These are phyloP conservation scores for Pythium coloratum DNA, from an alignment of 352 stramenopile species.

Conservation along the genomic window DNA sequence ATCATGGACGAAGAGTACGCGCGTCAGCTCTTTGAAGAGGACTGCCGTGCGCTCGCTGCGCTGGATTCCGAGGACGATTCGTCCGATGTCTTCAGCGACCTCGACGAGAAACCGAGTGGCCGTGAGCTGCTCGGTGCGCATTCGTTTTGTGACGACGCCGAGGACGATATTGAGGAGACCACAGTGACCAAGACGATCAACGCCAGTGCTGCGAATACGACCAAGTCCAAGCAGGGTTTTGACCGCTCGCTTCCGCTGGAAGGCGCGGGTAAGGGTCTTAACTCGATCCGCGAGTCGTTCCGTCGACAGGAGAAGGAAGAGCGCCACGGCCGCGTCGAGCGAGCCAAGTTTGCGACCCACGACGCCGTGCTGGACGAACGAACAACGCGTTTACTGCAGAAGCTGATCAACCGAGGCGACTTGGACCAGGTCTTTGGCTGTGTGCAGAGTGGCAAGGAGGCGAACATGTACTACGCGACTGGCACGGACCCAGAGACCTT, in stretches of 20 bases:
- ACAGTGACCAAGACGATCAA: background rate
- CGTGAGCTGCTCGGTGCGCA: conserved; percentile 45
- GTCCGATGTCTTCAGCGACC: conserved; percentile 22
- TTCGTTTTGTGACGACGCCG: conserved; percentile 10
- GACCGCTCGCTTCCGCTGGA: conserved; percentile 37
- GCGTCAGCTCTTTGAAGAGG: conserved; percentile 60
- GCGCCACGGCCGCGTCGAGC: conserved; percentile 60
- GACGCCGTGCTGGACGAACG: conserved; percentile 77
- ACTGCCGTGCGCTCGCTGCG: conserved; percentile 39
- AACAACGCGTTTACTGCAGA: conserved; percentile 42
- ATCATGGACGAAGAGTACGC: conserved; percentile 76
- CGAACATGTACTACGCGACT: conserved; percentile 74
- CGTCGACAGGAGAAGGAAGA: conserved; percentile 54
- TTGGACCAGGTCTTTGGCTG: conserved; percentile 74
- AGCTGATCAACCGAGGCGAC: conserved; percentile 40
- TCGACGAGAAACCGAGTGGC: conserved; percentile 32
- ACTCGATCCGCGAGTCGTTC: conserved; percentile 54
- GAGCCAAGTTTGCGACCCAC: conserved; percentile 54
- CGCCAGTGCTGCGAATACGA: background rate
- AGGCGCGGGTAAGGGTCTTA: conserved; percentile 42
- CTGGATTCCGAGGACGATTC: conserved; percentile 43
- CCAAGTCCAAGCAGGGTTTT: conserved; percentile 21
- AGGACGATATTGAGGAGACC: conserved; percentile 6
- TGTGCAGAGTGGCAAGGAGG: conserved; percentile 83
- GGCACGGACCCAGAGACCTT: conserved; percentile 51